Base-by-base conservation (phyloP, 1,139 yeast genomes). In the Nakaseomyces nivariensis region DNA sequence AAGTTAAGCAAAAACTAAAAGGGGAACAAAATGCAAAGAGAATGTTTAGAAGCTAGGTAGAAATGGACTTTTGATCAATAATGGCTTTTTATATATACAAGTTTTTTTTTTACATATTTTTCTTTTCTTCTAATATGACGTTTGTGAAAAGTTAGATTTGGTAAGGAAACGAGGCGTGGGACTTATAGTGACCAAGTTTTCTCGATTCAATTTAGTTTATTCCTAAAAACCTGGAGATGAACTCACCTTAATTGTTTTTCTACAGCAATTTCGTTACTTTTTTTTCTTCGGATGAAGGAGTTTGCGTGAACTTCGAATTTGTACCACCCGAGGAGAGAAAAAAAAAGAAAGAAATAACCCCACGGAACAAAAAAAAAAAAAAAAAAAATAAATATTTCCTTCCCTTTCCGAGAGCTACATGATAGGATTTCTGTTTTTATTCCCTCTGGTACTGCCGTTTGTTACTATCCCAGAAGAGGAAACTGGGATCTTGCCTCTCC, bases 141-240 rank as follows among this genome's bases (percentile, higher is more conserved):
- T 11, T 11, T 3, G 5, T 29, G 9, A 29, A n/a, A 33, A 8
- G 36, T 33, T 33, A 33, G 36, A 33, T 33, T 11, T 11, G 36
- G n/a, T 8, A 33, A 33, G 31, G 31, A 29, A 29, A 29, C 31
- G 36, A 10, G 36, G 36, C 36, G 36, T 33, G 36, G 13, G 33
- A 29, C 33, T 29, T 29, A 29, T 29, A 7, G 33, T 29, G 33
- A 10, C 2, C 8, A 29, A 8, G 10, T 29, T 33, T 33, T 33
- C 36, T 33, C 36, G 36, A 29, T 29, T 9, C 31, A 9, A 33
- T 33, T 33, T 8, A 29, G 10, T 5, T n/a, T 37, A n/a, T 37
- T 37, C 40, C 40, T 37, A 37, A 37, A 37, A 37, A 37, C 40
- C 40, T 37, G 40, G 40, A 37, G 40, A 4, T 37, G 13, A 37